Base-by-base conservation (phyloP, 176 grass and related monocot genomes). In the Tuctoria greenei region DNA sequence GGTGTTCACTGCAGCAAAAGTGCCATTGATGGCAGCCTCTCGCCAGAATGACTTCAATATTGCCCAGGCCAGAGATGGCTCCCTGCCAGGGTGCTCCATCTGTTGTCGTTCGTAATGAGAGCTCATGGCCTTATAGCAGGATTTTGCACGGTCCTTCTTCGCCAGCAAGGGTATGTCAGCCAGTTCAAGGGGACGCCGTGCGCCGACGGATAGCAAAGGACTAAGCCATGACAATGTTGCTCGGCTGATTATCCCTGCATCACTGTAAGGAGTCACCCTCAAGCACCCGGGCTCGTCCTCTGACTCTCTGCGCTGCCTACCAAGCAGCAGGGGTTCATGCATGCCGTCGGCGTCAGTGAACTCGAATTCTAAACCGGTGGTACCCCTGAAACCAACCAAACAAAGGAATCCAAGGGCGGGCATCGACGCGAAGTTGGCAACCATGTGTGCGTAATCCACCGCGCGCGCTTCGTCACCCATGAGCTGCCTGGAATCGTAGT, bases 1-100 rank as follows among this genome's bases (percentile, higher is more conserved):
- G 20, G 95, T 99, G 67, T 87, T 95, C n/a, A 92, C 82, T 2
- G 90, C 82, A 51, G 92, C 95, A 69, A 95, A 99, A 3, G 86
- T 3, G 2, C 91, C 91, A 66, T 90, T 94, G 41, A 95, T 16
- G 0, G 37, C 86, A 0, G 87, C 91, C 73, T 99, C 95, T 26
- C 87, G 86, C 90, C 88, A 89, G 80, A 90, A 95, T 0, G 95
- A 99, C 46, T 75, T 80, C 40, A 95, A 71, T 63, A 99, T 92
- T 34, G 91, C 87, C 78, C 88, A 80, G 23, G 91, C 89, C 37
- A 95, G 61, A 2, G 83, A 94, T 10, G 83, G 82, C 37, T 88
- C 84, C 41, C 69, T 84, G 64, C 31, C 27, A 1, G 82, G 89
- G 45, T 64, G 39, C 11, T 95, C 88, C 1, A 86, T 18, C 71